Evolutionary conservation across 768 basidiomycete species (phyloP).

Genomic region (Auricularia auricula-judae): DNA sequence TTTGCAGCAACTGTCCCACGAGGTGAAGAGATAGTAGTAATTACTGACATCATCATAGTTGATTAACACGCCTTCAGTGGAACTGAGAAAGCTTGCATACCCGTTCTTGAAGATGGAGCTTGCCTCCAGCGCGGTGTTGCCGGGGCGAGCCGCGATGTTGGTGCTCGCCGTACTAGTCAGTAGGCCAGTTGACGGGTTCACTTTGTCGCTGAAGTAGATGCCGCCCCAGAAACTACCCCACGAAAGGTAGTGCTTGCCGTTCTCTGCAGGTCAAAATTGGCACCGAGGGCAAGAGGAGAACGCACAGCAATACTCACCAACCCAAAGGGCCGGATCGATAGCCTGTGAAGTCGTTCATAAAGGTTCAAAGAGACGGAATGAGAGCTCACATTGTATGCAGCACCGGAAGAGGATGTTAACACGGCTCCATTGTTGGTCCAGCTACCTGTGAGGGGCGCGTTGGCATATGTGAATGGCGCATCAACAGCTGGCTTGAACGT

Average conservation of each 20-base stretch:
- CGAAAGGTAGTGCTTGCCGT: conserved; percentile 35
- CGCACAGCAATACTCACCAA: conserved; percentile 14
- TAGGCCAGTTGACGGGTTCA: background rate
- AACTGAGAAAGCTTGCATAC: conserved; percentile 17
- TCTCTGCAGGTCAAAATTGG: conserved; percentile 16
- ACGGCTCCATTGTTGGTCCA: conserved; percentile 39
- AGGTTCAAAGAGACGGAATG: background rate
- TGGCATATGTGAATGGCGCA: background rate
- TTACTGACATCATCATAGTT: conserved; percentile 20
- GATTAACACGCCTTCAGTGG: conserved; percentile 34
- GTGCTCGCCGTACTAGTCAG: background rate
- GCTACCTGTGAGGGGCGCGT: background rate
- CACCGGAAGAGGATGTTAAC: conserved; percentile 27
- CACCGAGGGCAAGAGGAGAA: background rate
- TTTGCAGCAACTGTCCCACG: conserved; percentile 43
- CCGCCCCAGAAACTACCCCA: conserved; percentile 41
- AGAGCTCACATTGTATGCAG: conserved; percentile 29
- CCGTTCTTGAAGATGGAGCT: background rate
- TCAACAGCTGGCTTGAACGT: background rate
- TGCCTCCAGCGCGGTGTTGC: background rate
- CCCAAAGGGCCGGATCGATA: conserved; percentile 36
- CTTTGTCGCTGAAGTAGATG: background rate
- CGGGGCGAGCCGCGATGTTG: background rate
- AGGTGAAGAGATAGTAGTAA: conserved; percentile 45
- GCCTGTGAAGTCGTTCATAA: conserved; percentile 21